Percentiles rank a stretch among this genome's conserved stretches.
Evolutionary conservation across 176 grass and related monocot species (phyloP).

Genomic region (Phragmites australis): DNA sequence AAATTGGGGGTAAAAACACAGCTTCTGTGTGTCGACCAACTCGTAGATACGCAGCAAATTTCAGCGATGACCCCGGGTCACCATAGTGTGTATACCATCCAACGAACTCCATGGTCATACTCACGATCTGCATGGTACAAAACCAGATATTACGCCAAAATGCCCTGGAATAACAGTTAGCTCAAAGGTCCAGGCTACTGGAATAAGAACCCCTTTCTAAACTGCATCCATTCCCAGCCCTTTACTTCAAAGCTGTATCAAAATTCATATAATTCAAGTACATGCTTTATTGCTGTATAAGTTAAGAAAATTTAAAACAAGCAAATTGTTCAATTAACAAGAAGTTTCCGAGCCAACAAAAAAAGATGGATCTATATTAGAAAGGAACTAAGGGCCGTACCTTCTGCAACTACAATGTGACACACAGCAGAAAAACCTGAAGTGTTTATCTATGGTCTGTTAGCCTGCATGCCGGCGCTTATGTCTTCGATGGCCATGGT

Average conservation of each 20-base stretch:
- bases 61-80: not conserved
- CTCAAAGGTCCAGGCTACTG: not conserved
- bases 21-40: not conserved
- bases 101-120: not conserved
- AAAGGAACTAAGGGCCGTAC: constrained; percentile 11
- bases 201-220: not conserved
- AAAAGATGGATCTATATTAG: not conserved
- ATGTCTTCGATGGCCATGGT: constrained; percentile 54
- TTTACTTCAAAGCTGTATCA: not conserved
- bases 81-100: not conserved
- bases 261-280: not conserved
- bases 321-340: not conserved
- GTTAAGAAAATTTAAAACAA: constrained; percentile 11
- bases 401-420: constrained; percentile 35
- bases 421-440: constrained; percentile 9
- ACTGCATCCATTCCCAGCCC: not conserved
- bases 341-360: not conserved
- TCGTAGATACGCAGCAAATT: constrained; percentile 14
- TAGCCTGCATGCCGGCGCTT: constrained; percentile 77
- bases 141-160: not conserved
- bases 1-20: not conserved
- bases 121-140: constrained; percentile 36
- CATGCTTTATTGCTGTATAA: not conserved
- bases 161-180: not conserved
- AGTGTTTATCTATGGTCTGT: constrained; percentile 26